Base-by-base conservation (phyloP, 768 basidiomycete genomes). In the Baorangia bicolor region DNA sequence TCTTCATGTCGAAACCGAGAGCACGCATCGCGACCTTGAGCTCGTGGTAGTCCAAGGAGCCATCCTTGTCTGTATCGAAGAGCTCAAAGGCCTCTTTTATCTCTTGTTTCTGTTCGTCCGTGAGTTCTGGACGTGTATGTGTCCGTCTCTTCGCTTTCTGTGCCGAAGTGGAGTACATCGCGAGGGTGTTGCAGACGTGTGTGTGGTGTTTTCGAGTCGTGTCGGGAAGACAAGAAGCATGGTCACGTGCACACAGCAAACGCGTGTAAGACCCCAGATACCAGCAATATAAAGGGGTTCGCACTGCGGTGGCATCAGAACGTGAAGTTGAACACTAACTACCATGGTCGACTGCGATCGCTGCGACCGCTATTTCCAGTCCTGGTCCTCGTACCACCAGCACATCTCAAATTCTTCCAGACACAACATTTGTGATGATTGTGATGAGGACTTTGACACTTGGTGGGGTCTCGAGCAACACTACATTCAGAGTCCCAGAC, bases 51-150 rank as follows among this genome's bases (percentile, higher is more conserved):
- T 98, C 97, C 53, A 98, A 79, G 49, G 82, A 86, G 33, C 92
- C 92, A 68, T 99, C 97, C 78, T 98, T 97, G 81, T 99, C 97
- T 42, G 94, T 92, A 75, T 99, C 97, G 69, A 99, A 99, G 51
- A 99, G 86, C 73, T 98, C 96, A 67, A 99, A 99, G 0, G 97
- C 97, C 67, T 99, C 97, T 72, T 94, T 94, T 52, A 98, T 95
- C 74, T 99, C 97, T 65, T 94, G 91, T 64, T 91, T 91, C 66
- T 93, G 91, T 69, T 94, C 91, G 42, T 94, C 92, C 10, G 86
- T 81, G 49, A 94, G 84, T 58, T 94, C 91, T 60, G 91, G 92
- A 34, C 91, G 88, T 31, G 85, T 49, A 60, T 91, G 88, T 1
- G 85, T 79, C 59, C 87, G 81, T 61, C 90, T 76, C 59, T 90